Evolutionary conservation across 208 protist genomes (phyloP).

Genomic region (Acanthamoeba polyphaga): DNA sequence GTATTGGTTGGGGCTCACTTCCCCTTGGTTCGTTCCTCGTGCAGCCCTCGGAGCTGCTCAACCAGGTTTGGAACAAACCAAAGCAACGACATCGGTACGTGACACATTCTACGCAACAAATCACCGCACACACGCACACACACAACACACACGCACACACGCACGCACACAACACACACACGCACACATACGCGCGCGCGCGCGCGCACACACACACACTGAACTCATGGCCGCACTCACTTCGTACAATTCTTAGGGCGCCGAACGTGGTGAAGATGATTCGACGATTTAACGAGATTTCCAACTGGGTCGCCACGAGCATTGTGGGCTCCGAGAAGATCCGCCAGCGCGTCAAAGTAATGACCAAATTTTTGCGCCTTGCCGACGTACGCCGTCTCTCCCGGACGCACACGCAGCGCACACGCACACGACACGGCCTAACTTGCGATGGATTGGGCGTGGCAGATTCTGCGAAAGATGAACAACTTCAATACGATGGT

Average conservation of each 20-base stretch:
- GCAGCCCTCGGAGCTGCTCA: constrained; percentile 17
- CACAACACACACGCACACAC: no score
- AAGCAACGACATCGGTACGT: constrained; percentile 8
- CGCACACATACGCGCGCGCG: no score
- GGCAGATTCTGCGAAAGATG: constrained; percentile 38
- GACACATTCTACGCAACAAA: background rate
- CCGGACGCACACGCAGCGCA: no score
- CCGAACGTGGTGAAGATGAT: constrained; percentile 62
- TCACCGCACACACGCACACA: no score
- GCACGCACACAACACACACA: no score
- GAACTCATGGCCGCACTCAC: no score
- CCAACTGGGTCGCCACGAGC: constrained; percentile 7
- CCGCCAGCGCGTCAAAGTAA: constrained; percentile 4
- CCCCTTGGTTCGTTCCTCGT: no score
- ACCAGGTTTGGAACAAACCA: constrained; percentile 19
- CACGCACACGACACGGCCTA: background rate
- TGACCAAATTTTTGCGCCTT: constrained; percentile 23
- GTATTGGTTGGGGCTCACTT: no score
- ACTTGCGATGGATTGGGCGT: background rate
- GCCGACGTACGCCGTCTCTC: background rate
- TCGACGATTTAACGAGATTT: constrained; percentile 37
- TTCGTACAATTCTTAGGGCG: background rate
- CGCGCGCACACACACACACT: no score
- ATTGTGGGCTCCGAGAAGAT: background rate
- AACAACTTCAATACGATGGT: constrained; percentile 84